Evolutionary conservation across 2,329 filamentous ascomycete genomes (phyloP).

Genomic region (Aspergillus pseudotamarii): DNA sequence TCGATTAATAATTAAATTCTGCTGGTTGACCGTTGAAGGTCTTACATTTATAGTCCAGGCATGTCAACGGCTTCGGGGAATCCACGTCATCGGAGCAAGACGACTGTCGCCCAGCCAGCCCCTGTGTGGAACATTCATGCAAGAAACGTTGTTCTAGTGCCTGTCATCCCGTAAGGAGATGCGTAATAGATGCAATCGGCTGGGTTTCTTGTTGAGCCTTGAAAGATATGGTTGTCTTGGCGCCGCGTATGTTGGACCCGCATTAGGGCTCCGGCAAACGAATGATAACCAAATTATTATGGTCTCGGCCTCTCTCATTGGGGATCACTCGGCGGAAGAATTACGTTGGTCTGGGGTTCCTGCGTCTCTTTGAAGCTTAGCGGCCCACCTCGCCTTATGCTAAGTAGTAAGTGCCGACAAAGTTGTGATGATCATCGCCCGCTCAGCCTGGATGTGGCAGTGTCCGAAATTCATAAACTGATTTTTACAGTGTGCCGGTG

Average conservation of each 20-base stretch:
- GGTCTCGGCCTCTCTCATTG: background rate
- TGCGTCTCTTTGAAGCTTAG: background rate
- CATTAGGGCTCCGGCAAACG: slow-evolving; percentile 3
- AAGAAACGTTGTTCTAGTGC: background rate
- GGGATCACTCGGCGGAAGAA: background rate
- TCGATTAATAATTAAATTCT: slow-evolving; percentile 1
- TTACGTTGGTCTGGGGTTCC: background rate
- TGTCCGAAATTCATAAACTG: background rate
- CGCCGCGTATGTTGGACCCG: slow-evolving; percentile 18
- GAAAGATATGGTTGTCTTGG: slow-evolving; percentile 11
- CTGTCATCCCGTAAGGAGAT: background rate
- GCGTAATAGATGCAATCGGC: background rate
- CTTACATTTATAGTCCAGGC: slow-evolving; percentile 2
- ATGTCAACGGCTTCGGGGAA: background rate
- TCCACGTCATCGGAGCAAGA: slow-evolving; percentile 12
- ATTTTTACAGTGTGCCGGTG: background rate
- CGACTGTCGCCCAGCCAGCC: background rate
- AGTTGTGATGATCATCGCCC: background rate
- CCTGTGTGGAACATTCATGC: background rate
- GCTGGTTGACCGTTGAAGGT: background rate
- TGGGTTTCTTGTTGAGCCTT: background rate
- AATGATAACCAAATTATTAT: background rate
- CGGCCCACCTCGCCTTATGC: background rate
- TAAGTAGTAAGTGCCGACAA: background rate
- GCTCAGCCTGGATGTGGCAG: background rate